These are phyloP conservation scores for Mycena kentingensis DNA, from an alignment of 768 basidiomycete genomes.

Conservation along the genomic window DNA sequence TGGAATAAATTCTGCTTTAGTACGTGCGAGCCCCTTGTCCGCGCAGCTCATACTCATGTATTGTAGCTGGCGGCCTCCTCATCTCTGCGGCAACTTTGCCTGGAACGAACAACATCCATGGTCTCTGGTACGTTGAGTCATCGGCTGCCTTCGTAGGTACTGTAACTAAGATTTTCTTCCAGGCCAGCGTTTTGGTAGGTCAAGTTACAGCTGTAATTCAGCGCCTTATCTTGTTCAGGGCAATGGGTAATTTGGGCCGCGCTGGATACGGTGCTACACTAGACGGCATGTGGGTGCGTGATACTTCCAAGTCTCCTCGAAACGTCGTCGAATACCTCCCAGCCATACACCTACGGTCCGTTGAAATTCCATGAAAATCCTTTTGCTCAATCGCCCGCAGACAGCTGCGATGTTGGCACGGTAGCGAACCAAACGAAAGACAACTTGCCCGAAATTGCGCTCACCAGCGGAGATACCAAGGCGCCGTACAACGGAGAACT, in stretches of 20 bases:
- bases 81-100: constrained; percentile 68
- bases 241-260: constrained; percentile 73
- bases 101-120: constrained; percentile 62
- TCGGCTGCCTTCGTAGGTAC: background rate
- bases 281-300: constrained; percentile 72
- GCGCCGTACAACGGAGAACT: constrained; percentile 51
- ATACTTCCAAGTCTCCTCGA: constrained; percentile 33
- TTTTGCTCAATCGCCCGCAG: no score
- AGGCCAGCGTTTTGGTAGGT: no score
- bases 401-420: constrained; percentile 88
- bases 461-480: constrained; percentile 52
- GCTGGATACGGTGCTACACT: constrained; percentile 79
- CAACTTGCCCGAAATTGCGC: constrained; percentile 61
- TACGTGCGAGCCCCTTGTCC: no score
- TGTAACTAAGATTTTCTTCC: no score
- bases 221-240: constrained; percentile 72
- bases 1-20: constrained; percentile 96
- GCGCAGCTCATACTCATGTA: no score
- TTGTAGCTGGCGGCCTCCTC: constrained; percentile 80
- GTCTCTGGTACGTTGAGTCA: background rate
- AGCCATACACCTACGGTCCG: constrained; percentile 81
- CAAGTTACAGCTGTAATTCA: no score
- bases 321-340: no score
- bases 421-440: constrained; percentile 77
- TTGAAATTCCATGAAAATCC: no score